phyloP scores from a whole-genome alignment of 371 early-diverging fungal species.

The Apophysomyces elegans region DNA sequence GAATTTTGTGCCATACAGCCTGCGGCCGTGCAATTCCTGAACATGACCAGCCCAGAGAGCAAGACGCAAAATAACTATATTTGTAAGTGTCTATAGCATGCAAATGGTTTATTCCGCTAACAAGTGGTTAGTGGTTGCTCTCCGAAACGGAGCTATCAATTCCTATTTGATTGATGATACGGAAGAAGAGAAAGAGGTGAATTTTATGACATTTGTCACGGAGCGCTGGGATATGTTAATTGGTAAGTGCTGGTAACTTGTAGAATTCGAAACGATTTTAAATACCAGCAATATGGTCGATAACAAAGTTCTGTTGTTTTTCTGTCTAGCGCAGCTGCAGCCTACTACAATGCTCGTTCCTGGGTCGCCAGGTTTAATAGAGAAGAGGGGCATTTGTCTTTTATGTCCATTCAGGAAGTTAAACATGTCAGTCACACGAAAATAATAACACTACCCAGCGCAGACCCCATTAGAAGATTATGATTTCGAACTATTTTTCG shows the following conservation, averaged over 20 bases:
- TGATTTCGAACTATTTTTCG: no score
- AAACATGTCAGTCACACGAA: no score
- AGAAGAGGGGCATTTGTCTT: no score
- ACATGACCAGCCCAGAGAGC: neutral
- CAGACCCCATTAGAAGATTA: no score
- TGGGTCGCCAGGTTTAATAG: no score
- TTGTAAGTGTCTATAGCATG: conserved; percentile 5
- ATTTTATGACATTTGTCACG: conserved; percentile 32
- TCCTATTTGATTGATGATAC: conserved; percentile 31
- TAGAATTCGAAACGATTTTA: neutral
- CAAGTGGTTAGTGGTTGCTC: conserved; percentile 25
- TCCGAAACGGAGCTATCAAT: conserved; percentile 29
- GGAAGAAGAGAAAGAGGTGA: conserved; percentile 24
- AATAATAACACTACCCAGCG: no score
- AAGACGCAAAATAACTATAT: conserved; percentile 13
- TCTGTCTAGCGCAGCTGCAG: neutral
- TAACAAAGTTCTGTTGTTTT: neutral
- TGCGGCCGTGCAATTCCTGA: conserved; percentile 18
- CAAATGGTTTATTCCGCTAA: neutral
- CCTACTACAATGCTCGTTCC: no score
- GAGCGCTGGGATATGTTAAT: conserved; percentile 42
- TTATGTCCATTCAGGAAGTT: no score
- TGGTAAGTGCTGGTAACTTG: conserved; percentile 21
- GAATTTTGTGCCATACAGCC: neutral
- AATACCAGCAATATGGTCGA: conserved; percentile 17